phyloP scores from a whole-genome alignment of 768 basidiomycete genomes.

The Pleurotus platypus region DNA sequence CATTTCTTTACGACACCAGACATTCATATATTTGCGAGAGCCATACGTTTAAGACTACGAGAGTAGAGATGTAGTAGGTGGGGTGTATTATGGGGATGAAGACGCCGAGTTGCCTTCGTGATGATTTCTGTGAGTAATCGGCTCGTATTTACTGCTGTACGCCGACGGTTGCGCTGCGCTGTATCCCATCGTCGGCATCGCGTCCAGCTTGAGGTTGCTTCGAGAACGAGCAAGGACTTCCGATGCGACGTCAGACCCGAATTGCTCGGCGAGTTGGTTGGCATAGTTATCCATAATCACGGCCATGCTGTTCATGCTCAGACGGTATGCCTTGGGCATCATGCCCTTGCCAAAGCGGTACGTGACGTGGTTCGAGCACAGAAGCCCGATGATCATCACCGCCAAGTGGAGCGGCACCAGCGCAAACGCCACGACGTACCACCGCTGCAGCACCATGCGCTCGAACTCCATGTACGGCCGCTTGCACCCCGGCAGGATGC shows the following conservation, averaged over 20 bases:
- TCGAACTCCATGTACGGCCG: conserved; percentile 56
- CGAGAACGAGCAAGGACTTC: conserved; percentile 57
- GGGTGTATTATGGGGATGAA: no score
- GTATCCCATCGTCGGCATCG: conserved; percentile 23
- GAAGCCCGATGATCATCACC: conserved; percentile 58
- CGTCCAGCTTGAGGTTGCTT: conserved; percentile 41
- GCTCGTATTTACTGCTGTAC: conserved; percentile 6
- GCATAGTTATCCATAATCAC: conserved; percentile 85
- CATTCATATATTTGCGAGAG: no score
- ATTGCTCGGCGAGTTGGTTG: conserved; percentile 64
- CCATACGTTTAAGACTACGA: no score
- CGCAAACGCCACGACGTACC: conserved; percentile 65
- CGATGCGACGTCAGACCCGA: conserved; percentile 60
- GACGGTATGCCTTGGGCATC: conserved; percentile 80
- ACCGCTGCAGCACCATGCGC: conserved; percentile 47
- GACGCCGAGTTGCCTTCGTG: background rate
- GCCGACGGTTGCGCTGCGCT: background rate
- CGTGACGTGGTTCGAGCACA: conserved; percentile 83
- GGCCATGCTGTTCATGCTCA: conserved; percentile 72
- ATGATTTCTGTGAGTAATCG: background rate
- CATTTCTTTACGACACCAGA: no score
- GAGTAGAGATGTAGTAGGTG: no score
- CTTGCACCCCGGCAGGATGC: conserved; percentile 74
- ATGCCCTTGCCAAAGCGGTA: conserved; percentile 87
- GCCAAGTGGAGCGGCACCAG: conserved; percentile 66